A percentile compares a stretch with the other conserved stretches of the same genome.
Conservation (phyloP, 108 stramenopile species). For the Licmophora abbreviata region DNA sequence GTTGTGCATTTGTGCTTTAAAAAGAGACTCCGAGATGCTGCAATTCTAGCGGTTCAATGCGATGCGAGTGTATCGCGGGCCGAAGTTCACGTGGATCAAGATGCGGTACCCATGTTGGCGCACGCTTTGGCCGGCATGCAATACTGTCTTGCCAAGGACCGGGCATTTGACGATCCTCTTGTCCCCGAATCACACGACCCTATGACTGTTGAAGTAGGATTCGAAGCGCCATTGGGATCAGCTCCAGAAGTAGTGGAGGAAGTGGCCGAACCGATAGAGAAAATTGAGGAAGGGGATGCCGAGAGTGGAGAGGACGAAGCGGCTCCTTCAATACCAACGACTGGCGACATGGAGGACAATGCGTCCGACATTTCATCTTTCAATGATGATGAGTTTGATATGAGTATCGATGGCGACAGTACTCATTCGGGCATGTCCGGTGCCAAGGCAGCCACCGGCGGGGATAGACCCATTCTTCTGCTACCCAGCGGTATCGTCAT, state of each 20-base stretch:
- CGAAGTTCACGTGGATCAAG: constrained; percentile 35
- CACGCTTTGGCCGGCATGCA: constrained; percentile 23
- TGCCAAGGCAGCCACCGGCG: neutral
- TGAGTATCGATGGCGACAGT: neutral
- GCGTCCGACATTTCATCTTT: too few species aligned
- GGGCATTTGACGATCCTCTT: constrained; percentile 69
- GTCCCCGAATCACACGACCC: constrained; percentile 5
- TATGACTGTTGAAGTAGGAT: neutral
- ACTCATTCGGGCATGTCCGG: constrained; percentile 4
- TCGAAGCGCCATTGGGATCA: neutral
- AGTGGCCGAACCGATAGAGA: neutral
- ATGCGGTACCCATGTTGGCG: constrained; percentile 20
- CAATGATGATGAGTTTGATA: constrained; percentile 3
- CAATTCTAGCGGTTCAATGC: constrained; percentile 46
- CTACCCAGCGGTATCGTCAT: constrained; percentile 57
- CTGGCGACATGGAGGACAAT: neutral
- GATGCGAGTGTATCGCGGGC: constrained; percentile 49
- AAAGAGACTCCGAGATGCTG: constrained; percentile 56
- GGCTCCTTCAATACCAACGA: neutral
- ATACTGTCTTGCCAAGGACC: constrained; percentile 61
- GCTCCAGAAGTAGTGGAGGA: neutral
- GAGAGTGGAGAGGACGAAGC: neutral
- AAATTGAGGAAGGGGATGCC: neutral
- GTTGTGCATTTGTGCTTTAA: constrained; percentile 56
- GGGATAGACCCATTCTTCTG: constrained; percentile 34